Conservation (phyloP, 1,284 basidiomycete genomes). For the Marasmius oreades region DNA sequence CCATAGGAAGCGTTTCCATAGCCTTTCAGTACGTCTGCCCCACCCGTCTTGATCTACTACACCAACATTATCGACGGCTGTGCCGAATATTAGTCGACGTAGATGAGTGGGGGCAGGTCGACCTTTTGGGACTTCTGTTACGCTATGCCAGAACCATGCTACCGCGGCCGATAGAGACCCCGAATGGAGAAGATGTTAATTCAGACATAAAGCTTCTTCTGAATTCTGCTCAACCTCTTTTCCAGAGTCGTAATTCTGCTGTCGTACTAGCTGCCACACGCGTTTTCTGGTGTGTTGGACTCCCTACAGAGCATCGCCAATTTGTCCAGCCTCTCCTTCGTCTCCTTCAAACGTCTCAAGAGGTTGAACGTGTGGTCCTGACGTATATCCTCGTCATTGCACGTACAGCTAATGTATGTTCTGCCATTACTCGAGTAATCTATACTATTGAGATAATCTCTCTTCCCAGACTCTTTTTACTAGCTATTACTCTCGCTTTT, state of each 20-base stretch:
- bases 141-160: conserved; percentile 87
- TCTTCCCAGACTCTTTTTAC: conserved; percentile 53
- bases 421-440: conserved; percentile 2
- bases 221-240: conserved; percentile 69
- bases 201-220: conserved; percentile 76
- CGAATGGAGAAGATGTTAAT: conserved; percentile 52
- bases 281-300: conserved; percentile 72
- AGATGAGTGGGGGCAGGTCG: conserved; percentile 95
- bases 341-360: conserved; percentile 58
- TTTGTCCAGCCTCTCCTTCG: conserved; percentile 68
- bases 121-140: conserved; percentile 74
- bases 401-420: conserved; percentile 57
- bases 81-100: conserved; percentile 85
- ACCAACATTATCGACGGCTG: conserved; percentile 84
- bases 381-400: conserved; percentile 68
- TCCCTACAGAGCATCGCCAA: conserved; percentile 50
- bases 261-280: conserved; percentile 75
- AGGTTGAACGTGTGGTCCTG: conserved; percentile 72
- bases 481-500: conserved; percentile 60
- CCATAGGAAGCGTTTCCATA: conserved; percentile 81
- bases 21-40: conserved; percentile 87
- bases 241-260: conserved; percentile 84
- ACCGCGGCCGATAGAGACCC: conserved; percentile 53
- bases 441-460: conserved; percentile 9
- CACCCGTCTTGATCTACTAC: conserved; percentile 81